Base-by-base conservation (phyloP, 192 early-diverging fungal species). In the Gamsiella multidivaricata region DNA sequence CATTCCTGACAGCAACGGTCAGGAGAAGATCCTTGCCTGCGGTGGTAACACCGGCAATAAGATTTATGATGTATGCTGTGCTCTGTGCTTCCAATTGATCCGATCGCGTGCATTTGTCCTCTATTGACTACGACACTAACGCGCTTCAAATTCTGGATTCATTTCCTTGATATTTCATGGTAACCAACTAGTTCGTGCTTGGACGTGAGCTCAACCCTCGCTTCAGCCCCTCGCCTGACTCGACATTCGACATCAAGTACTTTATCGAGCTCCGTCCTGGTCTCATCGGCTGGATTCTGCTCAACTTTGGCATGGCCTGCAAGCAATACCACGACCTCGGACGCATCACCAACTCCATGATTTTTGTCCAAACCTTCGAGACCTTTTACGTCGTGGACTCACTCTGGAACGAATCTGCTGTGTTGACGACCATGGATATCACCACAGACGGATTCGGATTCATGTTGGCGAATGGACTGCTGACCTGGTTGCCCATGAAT, bases 341-440 rank as follows among this genome's bases (percentile, higher is more conserved):
- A 23, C 61, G 63, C 34, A 62, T 98, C 32, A 88, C 93, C 50
- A 91, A 93, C 56, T 83, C 89, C 3, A 93, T 97, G 94, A 69
- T 83, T 41, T 79, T 95, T 29, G 93, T 94, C 8, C 69, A 91
- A 9, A 46, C 90, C 28, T 92, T 94, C 52, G 92, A 99, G 75
- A 85, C 83, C 28, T 89, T 87, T 69, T 99, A 99, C 81, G 91
- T 93, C 42, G 63, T 95, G 31, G 97, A 99, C 81, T 89, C 95
- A 4, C 76, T 96, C 36, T 92, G 85, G 84, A 90, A 89, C 63
- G 93, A 94, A 70, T 50, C 83, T 20, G 89, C 93, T 14, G 93
- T 99, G 22, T 70, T 99, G 80, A 96, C 97, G 18, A 99, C 96
- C 6, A 97, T 97, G 95, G 96, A 99, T 62, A 94, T 99, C n/a